A percentile compares a stretch with the other conserved stretches of the same genome.
phyloP scores from a whole-genome alignment of 495 filamentous ascomycete species.

The Aspergillus diversus region DNA sequence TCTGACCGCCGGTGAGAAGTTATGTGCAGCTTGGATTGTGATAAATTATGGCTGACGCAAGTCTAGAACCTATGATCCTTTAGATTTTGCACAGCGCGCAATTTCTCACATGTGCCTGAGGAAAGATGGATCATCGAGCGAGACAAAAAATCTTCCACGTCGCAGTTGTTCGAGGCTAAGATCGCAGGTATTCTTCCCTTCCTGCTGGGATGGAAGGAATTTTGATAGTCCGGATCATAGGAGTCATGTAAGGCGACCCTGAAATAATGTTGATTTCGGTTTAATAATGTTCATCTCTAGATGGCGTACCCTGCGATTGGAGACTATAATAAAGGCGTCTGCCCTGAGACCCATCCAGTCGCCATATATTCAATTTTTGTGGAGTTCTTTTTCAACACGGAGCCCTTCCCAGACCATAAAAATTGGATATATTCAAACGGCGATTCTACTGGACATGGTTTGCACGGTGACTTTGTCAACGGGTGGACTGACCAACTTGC shows the following conservation, averaged over 20 bases:
- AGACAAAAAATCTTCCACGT: slow-evolving; percentile 28
- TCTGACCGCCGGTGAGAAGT: slow-evolving; percentile 35
- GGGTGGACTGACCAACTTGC: slow-evolving; percentile 29
- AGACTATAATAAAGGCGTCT: slow-evolving; percentile 32
- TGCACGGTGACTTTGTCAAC: slow-evolving; percentile 35
- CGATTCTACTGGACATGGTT: slow-evolving; percentile 33
- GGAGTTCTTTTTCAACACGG: slow-evolving; percentile 68
- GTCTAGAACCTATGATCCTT: slow-evolving; percentile 26
- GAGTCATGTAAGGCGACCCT: slow-evolving; percentile 37
- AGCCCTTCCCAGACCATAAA: slow-evolving; percentile 47
- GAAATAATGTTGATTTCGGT: background rate
- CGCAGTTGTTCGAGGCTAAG: slow-evolving; percentile 27
- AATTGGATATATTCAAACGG: slow-evolving; percentile 32
- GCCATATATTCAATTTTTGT: slow-evolving; percentile 68
- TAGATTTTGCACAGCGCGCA: slow-evolving; percentile 27
- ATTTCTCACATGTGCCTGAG: slow-evolving; percentile 33
- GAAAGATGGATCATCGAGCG: slow-evolving; percentile 21
- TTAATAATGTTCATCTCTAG: slow-evolving; percentile 8
- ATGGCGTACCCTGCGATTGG: slow-evolving; percentile 34
- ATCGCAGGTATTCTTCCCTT: slow-evolving; percentile 60
- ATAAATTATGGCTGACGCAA: slow-evolving; percentile 1
- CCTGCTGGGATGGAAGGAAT: slow-evolving; percentile 62
- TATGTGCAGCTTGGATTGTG: background rate
- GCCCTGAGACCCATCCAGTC: slow-evolving; percentile 53
- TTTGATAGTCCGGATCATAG: slow-evolving; percentile 56